A percentile compares a stretch with the other conserved stretches of the same genome.
Conservation (phyloP, 2,329 filamentous ascomycete genomes). For the Magnaporthiopsis incrustans region DNA sequence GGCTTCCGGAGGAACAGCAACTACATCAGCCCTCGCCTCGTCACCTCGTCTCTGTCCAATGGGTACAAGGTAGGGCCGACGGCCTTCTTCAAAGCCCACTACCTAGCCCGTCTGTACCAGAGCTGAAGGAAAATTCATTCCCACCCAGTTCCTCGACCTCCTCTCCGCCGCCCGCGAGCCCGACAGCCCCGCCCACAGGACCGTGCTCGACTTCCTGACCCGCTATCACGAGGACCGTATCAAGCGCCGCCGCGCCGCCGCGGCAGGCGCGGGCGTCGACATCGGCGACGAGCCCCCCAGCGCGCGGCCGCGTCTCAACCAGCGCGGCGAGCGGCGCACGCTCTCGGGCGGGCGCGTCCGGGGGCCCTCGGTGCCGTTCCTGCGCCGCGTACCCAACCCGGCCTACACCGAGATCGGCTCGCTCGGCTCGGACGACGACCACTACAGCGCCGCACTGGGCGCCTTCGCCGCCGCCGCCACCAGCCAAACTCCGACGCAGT, state of each 20-base stretch:
- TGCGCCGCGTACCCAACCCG: constrained; percentile 23
- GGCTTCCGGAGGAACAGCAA: constrained; percentile 53
- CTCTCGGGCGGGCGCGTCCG: neutral
- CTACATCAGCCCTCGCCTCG: constrained; percentile 50
- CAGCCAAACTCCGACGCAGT: constrained; percentile 14
- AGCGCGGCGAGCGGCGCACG: constrained; percentile 14
- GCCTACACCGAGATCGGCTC: neutral
- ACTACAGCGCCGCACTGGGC: constrained; percentile 6
- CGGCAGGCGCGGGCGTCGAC: constrained; percentile 12
- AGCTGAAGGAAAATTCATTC: neutral
- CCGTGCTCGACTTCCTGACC: constrained; percentile 33
- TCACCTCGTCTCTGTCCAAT: constrained; percentile 53
- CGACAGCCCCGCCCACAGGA: constrained; percentile 30
- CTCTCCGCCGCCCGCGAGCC: constrained; percentile 28
- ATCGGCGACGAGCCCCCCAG: constrained; percentile 12
- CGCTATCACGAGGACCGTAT: constrained; percentile 13
- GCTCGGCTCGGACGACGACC: neutral
- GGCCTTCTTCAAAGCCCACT: neutral
- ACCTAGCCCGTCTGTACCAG: too few relatives aligned
- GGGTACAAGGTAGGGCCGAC: constrained; percentile 54
- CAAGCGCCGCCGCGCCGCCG: constrained; percentile 17
- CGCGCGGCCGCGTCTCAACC: constrained; percentile 12
- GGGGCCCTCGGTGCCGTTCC: constrained; percentile 6
- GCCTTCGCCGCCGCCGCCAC: constrained; percentile 13
- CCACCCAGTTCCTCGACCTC: constrained; percentile 31